Evolutionary conservation across 805 yeast species (phyloP).

Genomic region (Peterozyma toletana): DNA sequence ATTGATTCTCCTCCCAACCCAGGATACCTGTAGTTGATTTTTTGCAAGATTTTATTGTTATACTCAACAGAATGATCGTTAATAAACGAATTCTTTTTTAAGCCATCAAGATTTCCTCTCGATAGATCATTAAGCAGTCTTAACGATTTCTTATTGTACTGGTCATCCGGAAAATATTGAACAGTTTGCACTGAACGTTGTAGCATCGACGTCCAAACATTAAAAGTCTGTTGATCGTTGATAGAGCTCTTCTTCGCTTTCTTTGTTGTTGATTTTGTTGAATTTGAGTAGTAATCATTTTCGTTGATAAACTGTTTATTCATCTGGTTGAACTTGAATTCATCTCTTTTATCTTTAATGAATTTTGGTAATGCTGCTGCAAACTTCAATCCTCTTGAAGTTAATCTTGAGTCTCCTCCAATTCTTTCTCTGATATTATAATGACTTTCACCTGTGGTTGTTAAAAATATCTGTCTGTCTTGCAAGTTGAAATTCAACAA

Average conservation of each 20-base stretch:
- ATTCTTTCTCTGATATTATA: conserved; percentile 17
- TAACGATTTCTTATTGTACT: conserved; percentile 22
- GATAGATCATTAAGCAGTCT: conserved; percentile 26
- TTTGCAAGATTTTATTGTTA: conserved; percentile 20
- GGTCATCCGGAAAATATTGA: conserved; percentile 19
- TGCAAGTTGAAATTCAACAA: conserved; percentile 32
- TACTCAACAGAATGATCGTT: conserved; percentile 18
- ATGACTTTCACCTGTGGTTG: conserved; percentile 25
- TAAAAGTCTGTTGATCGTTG: conserved; percentile 11
- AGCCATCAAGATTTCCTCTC: conserved; percentile 25
- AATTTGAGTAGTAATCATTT: conserved; percentile 10
- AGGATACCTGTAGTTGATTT: conserved; percentile 24
- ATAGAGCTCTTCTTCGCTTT: neutral
- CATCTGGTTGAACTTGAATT: conserved; percentile 24
- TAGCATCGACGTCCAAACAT: conserved; percentile 26
- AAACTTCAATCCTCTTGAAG: conserved; percentile 21
- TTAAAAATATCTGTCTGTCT: conserved; percentile 29
- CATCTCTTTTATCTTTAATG: conserved; percentile 24
- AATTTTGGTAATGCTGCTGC: conserved; percentile 27
- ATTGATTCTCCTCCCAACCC: conserved; percentile 32
- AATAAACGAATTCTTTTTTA: conserved; percentile 22
- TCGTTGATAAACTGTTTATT: conserved; percentile 25
- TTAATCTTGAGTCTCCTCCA: conserved; percentile 26
- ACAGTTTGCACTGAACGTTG: conserved; percentile 25
- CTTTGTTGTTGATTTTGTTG: neutral